Evolutionary conservation across 2,329 filamentous ascomycete species (phyloP), one percentile per base, ranked within the genome.

Genomic region (Ophiostoma perfectum): DNA sequence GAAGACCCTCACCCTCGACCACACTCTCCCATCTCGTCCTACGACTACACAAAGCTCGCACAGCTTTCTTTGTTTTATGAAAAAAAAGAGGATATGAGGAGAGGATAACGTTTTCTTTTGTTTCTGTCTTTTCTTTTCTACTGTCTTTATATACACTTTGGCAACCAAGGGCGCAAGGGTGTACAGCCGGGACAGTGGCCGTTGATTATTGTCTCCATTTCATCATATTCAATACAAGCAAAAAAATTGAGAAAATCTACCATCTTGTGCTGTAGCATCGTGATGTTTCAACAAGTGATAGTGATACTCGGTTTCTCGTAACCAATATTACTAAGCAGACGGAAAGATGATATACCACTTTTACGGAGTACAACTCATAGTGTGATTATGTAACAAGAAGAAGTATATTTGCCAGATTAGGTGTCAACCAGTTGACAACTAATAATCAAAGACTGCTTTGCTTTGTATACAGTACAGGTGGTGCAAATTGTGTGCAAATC

Each of bases 131-230:
- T 62, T 18, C 14, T 44, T 42, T 68, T 62, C 63, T 44, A 58
- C 41, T 60, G 67, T 66, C 45, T 66, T 49, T 66, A 36, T 66
- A 66, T 64, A 52, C 52, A 66, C 64, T 49, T 64, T 42, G 44
- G 64, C 55, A 68, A 58, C 55, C 63, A 55, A 55, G 41, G 38
- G 62, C 18, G 27, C 44, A 52, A 52, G 36, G 66, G 8, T 67
- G 16, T 38, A 16, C 39, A 14, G 18, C 38, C 11, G n/a, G 39
- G 63, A 12, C 58, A 66, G 39, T 66, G 65, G 39, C 39, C 39
- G n/a, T 62, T 44, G 60, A 66, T 44, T 38, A 55, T 41, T 38
- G 27, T 39, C 27, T 36, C 44, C 5, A 52, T 55, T 55, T 16
- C 49, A 27, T 27, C 27, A 65, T 49, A 42, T 44, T 27, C 47